Base-by-base conservation (phyloP, 495 filamentous ascomycete genomes). In the Hypoxylon fuscum region DNA sequence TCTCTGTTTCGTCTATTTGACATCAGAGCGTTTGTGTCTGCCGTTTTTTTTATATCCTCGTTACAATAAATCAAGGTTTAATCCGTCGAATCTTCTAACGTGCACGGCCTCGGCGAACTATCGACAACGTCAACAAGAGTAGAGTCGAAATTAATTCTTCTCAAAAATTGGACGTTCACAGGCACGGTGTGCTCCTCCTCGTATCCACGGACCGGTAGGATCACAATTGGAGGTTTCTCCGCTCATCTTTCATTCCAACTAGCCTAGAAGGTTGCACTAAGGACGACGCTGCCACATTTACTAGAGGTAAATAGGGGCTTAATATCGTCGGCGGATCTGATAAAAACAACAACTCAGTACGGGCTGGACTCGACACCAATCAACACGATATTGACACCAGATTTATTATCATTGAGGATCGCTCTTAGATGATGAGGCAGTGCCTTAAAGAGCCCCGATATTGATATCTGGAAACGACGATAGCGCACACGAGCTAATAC, bases 11-110 rank as follows among this genome's bases (percentile, higher is more conserved):
- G 46, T 55, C 64, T 43, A 38, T 67, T 27, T 47, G 55, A 58
- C 38, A 55, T 56, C 31, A 44, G 42, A 59, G 32, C 14, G 48
- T 25, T 59, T 27, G 25, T 41, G 18, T 18, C 38, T 29, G 10
- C n/a, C 37, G 20, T 35, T 18, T n/a, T 29, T 45, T 34, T 44
- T 44, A 43, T 47, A 48, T 55, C 47, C 14, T 47, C 29, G 64
- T 72, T 69, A 52, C 62, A 64, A 72, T 67, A 72, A 71, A 51
- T 62, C 63, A 63, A 54, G 54, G 53, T 68, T 74, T 74, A 70
- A 69, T 76, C 68, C 51, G 66, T 76, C 73, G 66, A 71, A 70
- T 75, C 75, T 50, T 58, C 58, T 11, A 46, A 55, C 31, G 37
- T 55, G 25, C 25, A 8, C 8, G 50, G 48, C 31, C 58, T 69